A percentile compares a stretch with the other conserved stretches of the same genome.
These are phyloP conservation scores for Fusarium coffeatum DNA, from an alignment of 2,329 filamentous ascomycete species.

Conservation along the genomic window DNA sequence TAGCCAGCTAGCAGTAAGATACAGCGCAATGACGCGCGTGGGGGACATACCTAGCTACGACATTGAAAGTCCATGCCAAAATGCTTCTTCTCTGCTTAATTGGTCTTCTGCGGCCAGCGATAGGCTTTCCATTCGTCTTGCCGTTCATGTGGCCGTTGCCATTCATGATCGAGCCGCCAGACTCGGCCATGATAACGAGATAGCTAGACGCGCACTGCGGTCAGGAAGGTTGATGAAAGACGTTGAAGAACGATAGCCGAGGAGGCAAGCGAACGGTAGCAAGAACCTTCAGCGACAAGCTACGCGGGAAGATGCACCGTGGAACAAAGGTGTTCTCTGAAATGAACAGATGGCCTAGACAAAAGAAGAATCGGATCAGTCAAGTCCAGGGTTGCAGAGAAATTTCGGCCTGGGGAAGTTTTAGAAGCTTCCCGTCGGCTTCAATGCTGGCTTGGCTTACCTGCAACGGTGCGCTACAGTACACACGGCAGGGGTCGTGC, in stretches of 20 bases:
- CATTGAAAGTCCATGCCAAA: constrained; percentile 57
- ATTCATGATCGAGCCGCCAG: constrained; percentile 49
- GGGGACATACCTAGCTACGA: constrained; percentile 64
- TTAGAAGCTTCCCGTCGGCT: constrained; percentile 17
- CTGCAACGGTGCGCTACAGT: constrained; percentile 9
- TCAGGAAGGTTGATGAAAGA: constrained; percentile 23
- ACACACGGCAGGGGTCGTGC: constrained; percentile 30
- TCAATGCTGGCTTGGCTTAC: constrained; percentile 27
- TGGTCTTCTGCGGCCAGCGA: constrained; percentile 37
- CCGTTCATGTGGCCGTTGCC: constrained; percentile 56
- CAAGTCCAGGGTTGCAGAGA: constrained; percentile 26
- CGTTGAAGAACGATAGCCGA: constrained; percentile 22
- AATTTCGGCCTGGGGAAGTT: constrained; percentile 31
- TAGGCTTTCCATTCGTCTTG: constrained; percentile 47
- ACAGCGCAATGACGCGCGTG: constrained; percentile 11
- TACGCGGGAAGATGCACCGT: constrained; percentile 10
- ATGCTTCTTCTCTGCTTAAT: constrained; percentile 46
- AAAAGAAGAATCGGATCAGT: constrained; percentile 20
- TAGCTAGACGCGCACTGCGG: constrained; percentile 30
- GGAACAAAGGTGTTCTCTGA: constrained; percentile 24
- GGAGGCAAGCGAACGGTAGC: constrained; percentile 22
- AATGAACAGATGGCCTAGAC: constrained; percentile 21
- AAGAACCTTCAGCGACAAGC: constrained; percentile 13
- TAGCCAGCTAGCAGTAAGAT: neutral
- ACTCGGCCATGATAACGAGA: constrained; percentile 51